Base-by-base conservation (phyloP, 176 grass and related monocot species). In the Aegilops longissima region DNA sequence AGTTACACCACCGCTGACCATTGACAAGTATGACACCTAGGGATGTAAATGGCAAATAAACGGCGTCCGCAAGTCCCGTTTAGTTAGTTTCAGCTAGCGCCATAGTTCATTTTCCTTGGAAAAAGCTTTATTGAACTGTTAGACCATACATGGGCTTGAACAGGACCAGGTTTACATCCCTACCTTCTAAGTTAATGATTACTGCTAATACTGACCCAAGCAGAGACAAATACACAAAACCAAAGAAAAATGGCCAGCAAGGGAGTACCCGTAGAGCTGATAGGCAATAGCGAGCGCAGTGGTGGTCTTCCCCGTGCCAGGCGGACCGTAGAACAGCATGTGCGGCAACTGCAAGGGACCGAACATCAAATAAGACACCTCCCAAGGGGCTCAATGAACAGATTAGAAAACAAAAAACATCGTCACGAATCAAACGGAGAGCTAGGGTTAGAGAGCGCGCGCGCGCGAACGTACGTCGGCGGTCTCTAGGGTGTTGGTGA, bases 321-420 rank as follows among this genome's bases (percentile, higher is more conserved):
- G 97, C 35, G 97, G 97, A 45, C 94, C 97, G 18, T 98, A 98
- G 88, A 96, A 98, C 49, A 98, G 89, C 97, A 98, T 91, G 83
- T 98, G 97, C 58, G 97, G 97, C 64, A 93, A 87, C 97, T 98
- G 87, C 39, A 51, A 83, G 71, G 58, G 70, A 64, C 77, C 86
- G 84, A 35, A 61, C 36, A 45, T 25, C 11, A 80, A 89, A 86
- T 86, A 75, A 80, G 73, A 63, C 59, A 73, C 31, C 27, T 45
- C 8, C 30, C 24, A 29, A 18, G 83, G 85, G 66, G 8, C 27
- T 70, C 38, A 27, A 8, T 34, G 38, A 86, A 73, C 16, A 76
- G 73, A 76, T 76, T 47, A 59, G n/a, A 27, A 45, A n/a, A 31
- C 5, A 16, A 45, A 45, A 73, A 47, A 2, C 20, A 45, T 16